These are phyloP conservation scores for Lasiosphaeria ovina DNA, from an alignment of 495 filamentous ascomycete species.

Conservation along the genomic window DNA sequence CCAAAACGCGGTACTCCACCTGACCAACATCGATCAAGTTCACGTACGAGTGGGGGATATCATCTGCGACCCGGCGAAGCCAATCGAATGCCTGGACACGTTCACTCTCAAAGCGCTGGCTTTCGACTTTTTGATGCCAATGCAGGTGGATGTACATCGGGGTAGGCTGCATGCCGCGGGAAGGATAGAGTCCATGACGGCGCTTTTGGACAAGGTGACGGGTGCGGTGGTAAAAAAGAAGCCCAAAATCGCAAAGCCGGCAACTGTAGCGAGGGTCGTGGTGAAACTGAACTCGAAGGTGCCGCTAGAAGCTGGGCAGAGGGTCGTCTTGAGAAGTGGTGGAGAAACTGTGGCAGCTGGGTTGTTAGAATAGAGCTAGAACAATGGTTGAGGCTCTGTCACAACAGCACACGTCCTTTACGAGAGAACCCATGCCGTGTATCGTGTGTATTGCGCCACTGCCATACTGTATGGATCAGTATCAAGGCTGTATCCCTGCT, in stretches of 20 bases:
- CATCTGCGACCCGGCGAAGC: conserved; percentile 65
- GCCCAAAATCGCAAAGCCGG: conserved; percentile 78
- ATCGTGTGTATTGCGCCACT: too few species aligned
- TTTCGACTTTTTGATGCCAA: conserved; percentile 84
- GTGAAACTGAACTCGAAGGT: conserved; percentile 74
- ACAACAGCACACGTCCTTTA: too few species aligned
- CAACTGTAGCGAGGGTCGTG: conserved; percentile 57
- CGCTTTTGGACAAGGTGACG: conserved; percentile 71
- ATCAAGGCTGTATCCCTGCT: too few species aligned
- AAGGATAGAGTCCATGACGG: conserved; percentile 65
- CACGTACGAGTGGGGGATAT: conserved; percentile 84
- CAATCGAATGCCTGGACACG: conserved; percentile 63
- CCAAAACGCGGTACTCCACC: conserved; percentile 79
- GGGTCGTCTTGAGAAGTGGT: conserved; percentile 75
- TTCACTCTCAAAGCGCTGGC: conserved; percentile 83
- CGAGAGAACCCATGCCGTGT: too few species aligned
- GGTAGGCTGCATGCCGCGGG: conserved; percentile 79
- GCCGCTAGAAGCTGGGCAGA: conserved; percentile 72
- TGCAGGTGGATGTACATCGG: conserved; percentile 82
- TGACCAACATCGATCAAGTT: conserved; percentile 79
- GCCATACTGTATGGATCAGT: background rate
- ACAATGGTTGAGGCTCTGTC: background rate
- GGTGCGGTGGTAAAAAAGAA: conserved; percentile 74
- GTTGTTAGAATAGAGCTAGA: conserved; percentile 61
- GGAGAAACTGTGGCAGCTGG: conserved; percentile 87